A percentile compares a stretch with the other conserved stretches of the same genome.
Evolutionary conservation across 352 stramenopile species (phyloP).

Genomic region (Pythium dissotocum): DNA sequence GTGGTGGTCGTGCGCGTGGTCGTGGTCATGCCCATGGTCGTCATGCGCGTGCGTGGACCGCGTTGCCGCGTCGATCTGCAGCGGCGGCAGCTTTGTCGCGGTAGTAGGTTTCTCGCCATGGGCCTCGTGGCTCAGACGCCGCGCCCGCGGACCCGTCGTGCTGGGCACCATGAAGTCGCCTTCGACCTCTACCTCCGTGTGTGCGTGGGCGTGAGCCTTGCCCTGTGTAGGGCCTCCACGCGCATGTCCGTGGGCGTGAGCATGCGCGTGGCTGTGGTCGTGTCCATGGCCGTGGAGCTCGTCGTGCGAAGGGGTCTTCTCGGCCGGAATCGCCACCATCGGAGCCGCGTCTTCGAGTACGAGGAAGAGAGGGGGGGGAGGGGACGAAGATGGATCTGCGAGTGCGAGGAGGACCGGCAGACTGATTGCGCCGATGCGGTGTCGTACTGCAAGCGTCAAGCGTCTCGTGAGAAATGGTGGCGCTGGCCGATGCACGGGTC

Average conservation of each 20-base stretch:
- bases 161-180: slow-evolving; percentile 14
- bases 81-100: slow-evolving; percentile 16
- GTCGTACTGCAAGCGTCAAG: background rate
- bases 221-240: background rate
- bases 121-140: slow-evolving; percentile 7
- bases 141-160: slow-evolving; percentile 6
- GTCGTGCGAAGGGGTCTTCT: slow-evolving; percentile 8
- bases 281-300: slow-evolving; percentile 16
- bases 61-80: slow-evolving; percentile 19
- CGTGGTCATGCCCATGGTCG: slow-evolving; percentile 40
- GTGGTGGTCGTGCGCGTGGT: slow-evolving; percentile 30
- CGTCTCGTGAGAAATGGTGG: background rate
- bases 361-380: background rate
- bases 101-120: background rate
- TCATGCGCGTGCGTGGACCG: slow-evolving; percentile 35
- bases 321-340: slow-evolving; percentile 19
- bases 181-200: slow-evolving; percentile 20
- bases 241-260: slow-evolving; percentile 3
- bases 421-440: background rate
- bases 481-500: slow-evolving; percentile 1
- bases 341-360: background rate
- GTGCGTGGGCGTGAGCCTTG: slow-evolving; percentile 7
- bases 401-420: background rate
- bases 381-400: background rate
- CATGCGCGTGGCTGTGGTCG: slow-evolving; percentile 15